Base-by-base conservation (phyloP, 768 basidiomycete species). In the Pisolithus tinctorius region DNA sequence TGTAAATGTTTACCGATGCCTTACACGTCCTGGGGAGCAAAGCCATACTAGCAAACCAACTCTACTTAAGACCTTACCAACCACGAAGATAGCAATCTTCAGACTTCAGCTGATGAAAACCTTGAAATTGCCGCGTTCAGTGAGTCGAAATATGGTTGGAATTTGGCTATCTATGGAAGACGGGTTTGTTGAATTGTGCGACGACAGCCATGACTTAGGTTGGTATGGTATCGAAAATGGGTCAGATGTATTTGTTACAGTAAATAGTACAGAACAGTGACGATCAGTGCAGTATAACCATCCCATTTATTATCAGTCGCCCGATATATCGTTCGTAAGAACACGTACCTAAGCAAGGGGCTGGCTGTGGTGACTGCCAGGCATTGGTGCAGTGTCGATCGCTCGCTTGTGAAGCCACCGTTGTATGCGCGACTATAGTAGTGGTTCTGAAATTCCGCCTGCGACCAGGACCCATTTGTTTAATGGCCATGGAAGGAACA, bases 181-280 rank as follows among this genome's bases (percentile, higher is more conserved):
- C 58, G 73, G 73, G 29, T 68, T 80, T 27, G 68, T 71, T 25
- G 71, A 74, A 48, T 66, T 92, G 29, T 69, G 74, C 26, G 60
- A 76, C 27, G 81, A 86, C 46, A 57, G 63, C 11, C 77, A 76
- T 49, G 76, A 81, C 48, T 63, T 90, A 39, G 79, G 74, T 52
- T 89, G 86, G 86, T 78, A 83, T 61, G 88, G 89, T 6, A 61
- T 91, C 36, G 85, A 88, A 51, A 74, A 78, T 7, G 77, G 63
- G 17, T 69, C 72, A 50, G 61, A 69, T 51, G 58, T 79, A 26
- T 54, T 61, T 23, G 57, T 34, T 34, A 34, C 34, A 34, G 34
- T 71, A 34, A 56, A 55, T 55, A 58, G 49, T 58, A 54, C 48
- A 53, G 39, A 55, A 50, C 57, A 55, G n/a, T 23, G 30, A 56